phyloP scores from a whole-genome alignment of 352 stramenopile genomes.

The Phytophthora cryptogea region DNA sequence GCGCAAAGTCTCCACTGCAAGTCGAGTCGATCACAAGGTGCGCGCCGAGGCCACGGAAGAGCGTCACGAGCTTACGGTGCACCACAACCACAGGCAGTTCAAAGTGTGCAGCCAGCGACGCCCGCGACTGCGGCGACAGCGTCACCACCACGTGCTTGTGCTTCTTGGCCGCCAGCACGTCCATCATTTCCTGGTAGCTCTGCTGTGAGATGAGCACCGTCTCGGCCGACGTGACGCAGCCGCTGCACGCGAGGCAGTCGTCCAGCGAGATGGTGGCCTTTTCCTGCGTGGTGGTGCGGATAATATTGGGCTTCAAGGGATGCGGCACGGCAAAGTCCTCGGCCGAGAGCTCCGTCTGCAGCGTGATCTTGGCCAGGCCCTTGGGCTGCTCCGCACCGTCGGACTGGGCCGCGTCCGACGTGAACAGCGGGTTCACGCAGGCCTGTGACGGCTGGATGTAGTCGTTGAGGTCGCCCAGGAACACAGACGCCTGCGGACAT shows the following conservation, averaged over 20 bases:
- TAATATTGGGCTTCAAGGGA: constrained; percentile 71
- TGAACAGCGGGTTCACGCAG: constrained; percentile 94
- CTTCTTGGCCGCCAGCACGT: constrained; percentile 48
- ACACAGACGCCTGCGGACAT: constrained; percentile 80
- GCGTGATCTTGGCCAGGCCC: constrained; percentile 70
- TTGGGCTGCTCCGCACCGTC: constrained; percentile 12
- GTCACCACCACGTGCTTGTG: constrained; percentile 83
- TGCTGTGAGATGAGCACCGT: constrained; percentile 98
- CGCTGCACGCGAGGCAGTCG: constrained; percentile 97
- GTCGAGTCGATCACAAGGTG: constrained; percentile 93
- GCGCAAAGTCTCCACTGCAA: constrained; percentile 89
- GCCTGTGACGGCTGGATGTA: constrained; percentile 94
- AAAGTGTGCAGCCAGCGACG: constrained; percentile 88
- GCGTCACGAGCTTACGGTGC: constrained; percentile 77
- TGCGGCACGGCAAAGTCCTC: constrained; percentile 56
- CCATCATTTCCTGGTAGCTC: constrained; percentile 90
- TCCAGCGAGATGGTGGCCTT: constrained; percentile 94
- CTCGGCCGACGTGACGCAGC: constrained; percentile 98
- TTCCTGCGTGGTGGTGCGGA: constrained; percentile 72
- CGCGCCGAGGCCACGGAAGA: constrained; percentile 86
- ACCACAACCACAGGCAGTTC: constrained; percentile 59
- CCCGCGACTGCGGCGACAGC: constrained; percentile 87
- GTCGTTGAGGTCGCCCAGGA: constrained; percentile 93
- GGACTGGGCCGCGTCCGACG: constrained; percentile 34
- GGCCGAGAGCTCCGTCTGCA: constrained; percentile 73